Conservation (phyloP, 148 eudicot genomes). For the Polygonum maritimum region DNA sequence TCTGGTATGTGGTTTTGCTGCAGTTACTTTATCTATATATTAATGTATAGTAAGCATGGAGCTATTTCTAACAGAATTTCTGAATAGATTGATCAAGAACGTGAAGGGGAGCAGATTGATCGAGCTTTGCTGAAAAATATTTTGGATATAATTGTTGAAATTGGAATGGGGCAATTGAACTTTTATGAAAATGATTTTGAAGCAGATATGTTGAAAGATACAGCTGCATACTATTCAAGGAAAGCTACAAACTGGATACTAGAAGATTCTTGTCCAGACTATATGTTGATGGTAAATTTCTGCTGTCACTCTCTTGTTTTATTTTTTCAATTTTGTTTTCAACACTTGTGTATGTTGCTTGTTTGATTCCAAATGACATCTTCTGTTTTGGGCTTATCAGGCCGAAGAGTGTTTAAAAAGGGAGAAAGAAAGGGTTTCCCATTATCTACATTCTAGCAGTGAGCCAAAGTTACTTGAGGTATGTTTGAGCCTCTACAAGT, state of each 20-base stretch:
- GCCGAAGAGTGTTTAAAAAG: slow-evolving; percentile 54
- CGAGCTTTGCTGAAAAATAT: slow-evolving; percentile 59
- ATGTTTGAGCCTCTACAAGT: not conserved
- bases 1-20: slow-evolving; percentile 31
- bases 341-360: not conserved
- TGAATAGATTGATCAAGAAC: slow-evolving; percentile 54
- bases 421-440: slow-evolving; percentile 62
- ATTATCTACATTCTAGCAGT: slow-evolving; percentile 55
- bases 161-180: slow-evolving; percentile 43
- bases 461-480: slow-evolving; percentile 71
- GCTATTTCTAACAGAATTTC: not conserved
- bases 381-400: too few relatives aligned
- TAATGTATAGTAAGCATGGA: not conserved
- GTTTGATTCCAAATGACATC: too few relatives aligned
- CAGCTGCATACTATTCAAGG: slow-evolving; percentile 62
- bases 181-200: slow-evolving; percentile 58
- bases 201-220: slow-evolving; percentile 33
- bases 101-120: slow-evolving; percentile 65
- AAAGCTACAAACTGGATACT: slow-evolving; percentile 65
- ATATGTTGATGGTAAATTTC: slow-evolving; percentile 51
- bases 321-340: not conserved
- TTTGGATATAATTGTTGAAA: slow-evolving; percentile 46
- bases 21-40: not conserved
- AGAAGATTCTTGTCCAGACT: slow-evolving; percentile 69
- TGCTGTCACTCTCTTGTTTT: not conserved